A percentile compares a stretch with the other conserved stretches of the same genome.
Conservation (phyloP, 2,329 filamentous ascomycete species). For the Sordariomycetes sp. region DNA sequence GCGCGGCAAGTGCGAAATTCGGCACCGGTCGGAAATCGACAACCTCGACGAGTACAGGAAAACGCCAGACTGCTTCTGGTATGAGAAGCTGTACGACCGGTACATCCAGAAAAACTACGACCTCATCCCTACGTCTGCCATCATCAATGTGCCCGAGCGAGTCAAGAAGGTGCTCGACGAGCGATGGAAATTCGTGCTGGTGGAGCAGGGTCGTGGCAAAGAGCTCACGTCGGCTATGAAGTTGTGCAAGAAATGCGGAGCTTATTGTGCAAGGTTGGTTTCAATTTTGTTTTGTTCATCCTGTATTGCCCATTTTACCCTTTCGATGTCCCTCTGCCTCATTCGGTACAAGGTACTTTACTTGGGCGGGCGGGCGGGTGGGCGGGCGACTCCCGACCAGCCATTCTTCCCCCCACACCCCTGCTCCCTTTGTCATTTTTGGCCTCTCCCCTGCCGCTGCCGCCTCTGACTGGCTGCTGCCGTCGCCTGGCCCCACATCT, state of each 20-base stretch:
- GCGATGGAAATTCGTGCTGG: slow-evolving; percentile 91
- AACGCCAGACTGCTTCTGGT: slow-evolving; percentile 85
- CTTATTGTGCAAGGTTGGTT: slow-evolving; percentile 80
- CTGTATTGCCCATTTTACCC: slow-evolving; percentile 5
- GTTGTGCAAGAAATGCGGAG: slow-evolving; percentile 82
- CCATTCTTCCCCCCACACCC: neutral
- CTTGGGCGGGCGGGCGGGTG: neutral
- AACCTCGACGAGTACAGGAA: slow-evolving; percentile 79
- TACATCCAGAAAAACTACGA: slow-evolving; percentile 99
- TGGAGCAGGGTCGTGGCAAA: slow-evolving; percentile 88
- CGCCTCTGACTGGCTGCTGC: slow-evolving; percentile 3
- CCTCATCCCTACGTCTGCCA: slow-evolving; percentile 79
- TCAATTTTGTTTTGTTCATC: slow-evolving; percentile 6
- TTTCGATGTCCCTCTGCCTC: slow-evolving; percentile 4
- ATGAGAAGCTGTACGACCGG: slow-evolving; percentile 92
- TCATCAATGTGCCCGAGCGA: slow-evolving; percentile 91
- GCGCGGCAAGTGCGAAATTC: slow-evolving; percentile 85
- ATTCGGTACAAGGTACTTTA: neutral
- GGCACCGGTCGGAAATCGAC: slow-evolving; percentile 76
- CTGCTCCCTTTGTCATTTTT: slow-evolving; percentile 8
- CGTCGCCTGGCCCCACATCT: slow-evolving; percentile 4
- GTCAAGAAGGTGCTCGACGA: slow-evolving; percentile 95
- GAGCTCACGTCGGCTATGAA: slow-evolving; percentile 95
- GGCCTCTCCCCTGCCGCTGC: neutral
- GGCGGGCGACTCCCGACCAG: neutral